Conservation (phyloP, 116 monocot species). For the Phalaenopsis hybrid region DNA sequence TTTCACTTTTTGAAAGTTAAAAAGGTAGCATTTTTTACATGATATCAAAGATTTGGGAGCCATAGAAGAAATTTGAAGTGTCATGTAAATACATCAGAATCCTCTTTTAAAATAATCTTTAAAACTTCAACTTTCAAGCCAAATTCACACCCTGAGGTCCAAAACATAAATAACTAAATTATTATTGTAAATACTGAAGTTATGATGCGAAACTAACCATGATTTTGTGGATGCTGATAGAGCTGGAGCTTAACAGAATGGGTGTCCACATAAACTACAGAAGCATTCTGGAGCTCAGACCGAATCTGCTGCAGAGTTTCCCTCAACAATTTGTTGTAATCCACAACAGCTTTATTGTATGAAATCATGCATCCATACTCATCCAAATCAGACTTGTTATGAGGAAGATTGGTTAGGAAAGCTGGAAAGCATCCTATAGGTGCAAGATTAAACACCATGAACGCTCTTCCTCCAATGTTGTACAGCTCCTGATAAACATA, state of each 20-base stretch:
- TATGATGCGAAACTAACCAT: constrained; percentile 21
- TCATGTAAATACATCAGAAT: no score
- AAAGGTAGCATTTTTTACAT: no score
- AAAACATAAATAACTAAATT: no score
- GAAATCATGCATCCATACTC: constrained; percentile 57
- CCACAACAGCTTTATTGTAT: constrained; percentile 51
- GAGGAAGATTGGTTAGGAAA: constrained; percentile 43
- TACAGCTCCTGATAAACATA: constrained; percentile 47
- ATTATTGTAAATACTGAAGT: no score
- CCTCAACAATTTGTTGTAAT: constrained; percentile 56
- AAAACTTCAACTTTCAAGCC: no score
- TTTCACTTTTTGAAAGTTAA: no score
- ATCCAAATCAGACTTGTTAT: constrained; percentile 36
- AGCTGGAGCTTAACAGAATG: constrained; percentile 58
- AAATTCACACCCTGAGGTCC: no score
- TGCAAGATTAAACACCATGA: constrained; percentile 70
- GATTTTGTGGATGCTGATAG: constrained; percentile 32
- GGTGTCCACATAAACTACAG: constrained; percentile 55
- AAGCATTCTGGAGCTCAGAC: constrained; percentile 24
- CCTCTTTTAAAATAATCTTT: no score
- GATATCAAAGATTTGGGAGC: no score
- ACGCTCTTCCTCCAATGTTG: constrained; percentile 53
- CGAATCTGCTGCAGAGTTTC: constrained; percentile 19
- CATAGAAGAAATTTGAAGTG: no score
- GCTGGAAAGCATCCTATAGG: constrained; percentile 82